phyloP scores from a whole-genome alignment of 2,329 filamentous ascomycete species.

The Bipolaris bicolor region DNA sequence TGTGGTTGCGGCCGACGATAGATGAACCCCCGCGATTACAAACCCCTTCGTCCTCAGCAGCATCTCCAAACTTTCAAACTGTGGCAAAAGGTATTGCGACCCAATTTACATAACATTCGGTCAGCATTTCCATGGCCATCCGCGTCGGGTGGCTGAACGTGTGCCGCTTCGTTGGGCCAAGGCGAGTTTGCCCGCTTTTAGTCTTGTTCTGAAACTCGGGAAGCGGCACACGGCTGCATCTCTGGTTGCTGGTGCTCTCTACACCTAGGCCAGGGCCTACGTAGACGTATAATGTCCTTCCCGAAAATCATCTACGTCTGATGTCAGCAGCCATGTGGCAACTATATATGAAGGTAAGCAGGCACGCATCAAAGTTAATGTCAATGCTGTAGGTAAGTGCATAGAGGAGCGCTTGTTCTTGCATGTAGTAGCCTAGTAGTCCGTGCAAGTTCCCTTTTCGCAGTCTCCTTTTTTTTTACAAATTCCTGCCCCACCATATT shows the following conservation, averaged over 20 bases:
- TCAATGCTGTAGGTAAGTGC: conserved; percentile 5
- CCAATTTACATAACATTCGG: not conserved
- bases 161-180: not conserved
- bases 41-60: not conserved
- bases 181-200: conserved; percentile 3
- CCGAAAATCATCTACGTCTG: not conserved
- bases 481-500: conserved; percentile 18
- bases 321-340: not conserved
- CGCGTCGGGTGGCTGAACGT: not conserved
- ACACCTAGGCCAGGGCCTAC: not conserved
- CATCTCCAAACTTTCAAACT: not conserved
- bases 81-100: not conserved
- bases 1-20: conserved; percentile 7
- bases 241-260: not conserved
- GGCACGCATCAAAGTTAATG: not conserved
- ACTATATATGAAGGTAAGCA: too few relatives aligned
- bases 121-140: not conserved
- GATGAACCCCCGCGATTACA: conserved; percentile 4
- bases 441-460: conserved; percentile 2
- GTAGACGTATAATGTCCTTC: not conserved
- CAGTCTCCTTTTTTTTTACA: conserved; percentile 8
- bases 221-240: conserved; percentile 3
- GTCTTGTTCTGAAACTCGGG: conserved; percentile 19
- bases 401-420: not conserved
- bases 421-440: not conserved